Evolutionary conservation across 257 asterid species (phyloP), one percentile per base, ranked within the genome.

Genomic region (Solanum rostratum): DNA sequence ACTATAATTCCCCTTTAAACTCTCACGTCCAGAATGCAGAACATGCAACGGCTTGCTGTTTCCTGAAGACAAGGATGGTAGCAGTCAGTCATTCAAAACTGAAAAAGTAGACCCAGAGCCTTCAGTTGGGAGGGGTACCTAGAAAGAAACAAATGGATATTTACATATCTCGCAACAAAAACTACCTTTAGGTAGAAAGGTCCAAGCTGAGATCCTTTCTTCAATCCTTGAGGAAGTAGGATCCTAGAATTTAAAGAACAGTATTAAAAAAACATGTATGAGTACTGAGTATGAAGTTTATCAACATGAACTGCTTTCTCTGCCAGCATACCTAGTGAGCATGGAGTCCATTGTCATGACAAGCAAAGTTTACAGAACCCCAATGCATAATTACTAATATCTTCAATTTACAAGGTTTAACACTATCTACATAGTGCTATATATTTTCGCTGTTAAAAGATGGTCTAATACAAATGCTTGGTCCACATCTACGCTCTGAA

Each of bases 161-260:
- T 59, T 53, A 20, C 19, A 74, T 59, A 50, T 46, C 18, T 39
- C 50, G 33, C 55, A 86, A 70, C 79, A 54, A 49, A 62, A 84
- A 78, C 52, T 82, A 95, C 98, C 97, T 90, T 87, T 88, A 30
- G 98, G 99, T 79, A 95, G 91, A 88, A 94, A 93, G 85, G 97
- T 95, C 97, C 99, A 95, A 55, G 95, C 96, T 86, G 92, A 95
- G 86, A 95, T 90, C 88, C 92, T 91, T 86, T 94, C 95, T 88
- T 91, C 97, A 37, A 95, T 92, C 89, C 90, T 88, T 83, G 88
- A 84, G 79, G 88, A 84, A 55, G 90, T 88, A 89, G 89, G 92
- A 86, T 93, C 96, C 99, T 94, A 86, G 52, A 84, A 71, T 71
- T 11, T 39, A 70, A 39, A 76, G 24, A 76, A 0, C 55, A 52